Conservation (phyloP, 1,284 basidiomycete genomes). For the Microbotryum silenes-acaulis region DNA sequence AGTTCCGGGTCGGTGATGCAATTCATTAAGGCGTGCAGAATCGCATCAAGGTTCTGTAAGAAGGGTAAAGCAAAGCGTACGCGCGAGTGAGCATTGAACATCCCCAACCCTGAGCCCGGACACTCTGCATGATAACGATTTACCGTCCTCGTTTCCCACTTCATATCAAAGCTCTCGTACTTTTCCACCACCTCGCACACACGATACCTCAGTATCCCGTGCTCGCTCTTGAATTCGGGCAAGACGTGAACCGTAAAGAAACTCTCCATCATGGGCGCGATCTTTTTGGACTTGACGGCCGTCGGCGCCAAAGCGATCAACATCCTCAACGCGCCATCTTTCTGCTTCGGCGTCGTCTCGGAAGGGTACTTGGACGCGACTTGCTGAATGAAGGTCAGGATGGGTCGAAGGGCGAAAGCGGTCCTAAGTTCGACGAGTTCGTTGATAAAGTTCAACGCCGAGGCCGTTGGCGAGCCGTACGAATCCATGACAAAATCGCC, state of each 20-base stretch:
- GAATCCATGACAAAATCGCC: constrained; percentile 64
- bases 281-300: constrained; percentile 50
- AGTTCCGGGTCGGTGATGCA: constrained; percentile 55
- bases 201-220: constrained; percentile 65
- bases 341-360: constrained; percentile 48
- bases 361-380: constrained; percentile 43
- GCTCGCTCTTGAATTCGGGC: constrained; percentile 56
- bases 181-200: constrained; percentile 71
- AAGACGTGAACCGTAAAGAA: constrained; percentile 65
- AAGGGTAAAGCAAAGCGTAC: neutral
- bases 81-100: no score
- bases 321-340: constrained; percentile 76
- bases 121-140: constrained; percentile 5
- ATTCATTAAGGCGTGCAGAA: constrained; percentile 55
- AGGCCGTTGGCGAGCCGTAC: constrained; percentile 62
- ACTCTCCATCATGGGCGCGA: constrained; percentile 64
- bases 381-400: constrained; percentile 64
- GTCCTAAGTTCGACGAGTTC: constrained; percentile 66
- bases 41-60: constrained; percentile 54
- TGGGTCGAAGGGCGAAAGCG: constrained; percentile 65
- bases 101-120: no score
- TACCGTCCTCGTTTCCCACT: constrained; percentile 60
- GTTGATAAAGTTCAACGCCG: constrained; percentile 68
- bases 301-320: constrained; percentile 53
- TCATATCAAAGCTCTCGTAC: constrained; percentile 57